These are phyloP conservation scores for Oryza glaberrima DNA, from an alignment of 176 grass and related monocot genomes.

Conservation along the genomic window DNA sequence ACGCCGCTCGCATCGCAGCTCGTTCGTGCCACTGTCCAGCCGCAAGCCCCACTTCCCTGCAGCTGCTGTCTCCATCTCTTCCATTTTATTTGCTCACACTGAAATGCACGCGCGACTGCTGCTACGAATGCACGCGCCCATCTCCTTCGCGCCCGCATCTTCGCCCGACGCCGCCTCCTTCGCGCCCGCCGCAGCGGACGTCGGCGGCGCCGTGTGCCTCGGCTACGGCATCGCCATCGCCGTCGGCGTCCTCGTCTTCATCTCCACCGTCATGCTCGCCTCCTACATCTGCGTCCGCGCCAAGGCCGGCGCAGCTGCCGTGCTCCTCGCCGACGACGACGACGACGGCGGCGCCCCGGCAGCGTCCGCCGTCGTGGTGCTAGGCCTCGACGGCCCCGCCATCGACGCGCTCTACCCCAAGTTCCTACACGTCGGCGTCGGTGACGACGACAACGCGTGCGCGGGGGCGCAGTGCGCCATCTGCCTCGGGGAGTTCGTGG, in stretches of 20 bases:
- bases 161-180: background rate
- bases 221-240: slow-evolving; percentile 80
- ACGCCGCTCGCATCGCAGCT: background rate
- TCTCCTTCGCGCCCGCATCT: background rate
- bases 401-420: slow-evolving; percentile 79
- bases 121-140: background rate
- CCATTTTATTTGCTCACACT: background rate
- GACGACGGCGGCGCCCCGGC: background rate
- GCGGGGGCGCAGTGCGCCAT: slow-evolving; percentile 46
- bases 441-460: background rate
- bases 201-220: slow-evolving; percentile 51
- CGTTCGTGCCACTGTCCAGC: background rate
- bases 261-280: slow-evolving; percentile 81
- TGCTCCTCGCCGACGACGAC: background rate
- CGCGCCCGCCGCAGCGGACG: background rate
- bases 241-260: slow-evolving; percentile 67
- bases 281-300: slow-evolving; percentile 70
- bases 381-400: slow-evolving; percentile 48
- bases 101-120: too few species aligned
- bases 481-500: slow-evolving; percentile 65
- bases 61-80: background rate
- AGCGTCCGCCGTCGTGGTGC: background rate
- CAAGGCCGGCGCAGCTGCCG: slow-evolving; percentile 46
- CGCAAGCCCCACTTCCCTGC: too few species aligned
- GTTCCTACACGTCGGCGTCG: slow-evolving; percentile 31